phyloP scores from a whole-genome alignment of 139 green algal genomes.

The Micromonas pusilla region DNA sequence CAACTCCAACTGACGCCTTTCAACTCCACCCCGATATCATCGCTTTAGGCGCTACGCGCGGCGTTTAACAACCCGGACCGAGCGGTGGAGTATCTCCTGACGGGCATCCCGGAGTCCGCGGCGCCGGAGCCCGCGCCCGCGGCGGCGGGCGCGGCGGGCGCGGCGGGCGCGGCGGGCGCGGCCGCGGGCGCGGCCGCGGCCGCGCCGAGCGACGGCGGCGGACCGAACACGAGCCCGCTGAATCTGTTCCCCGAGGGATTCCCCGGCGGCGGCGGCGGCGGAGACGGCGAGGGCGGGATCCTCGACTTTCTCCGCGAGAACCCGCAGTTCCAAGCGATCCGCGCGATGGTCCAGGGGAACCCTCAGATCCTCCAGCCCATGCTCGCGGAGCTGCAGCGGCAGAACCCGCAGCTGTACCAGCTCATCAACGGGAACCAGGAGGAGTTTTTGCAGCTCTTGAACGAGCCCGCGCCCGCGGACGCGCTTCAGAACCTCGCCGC shows the following conservation, averaged over 20 bases:
- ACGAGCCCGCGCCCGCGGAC: constrained; percentile 56
- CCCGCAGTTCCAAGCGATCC: constrained; percentile 78
- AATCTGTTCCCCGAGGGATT: constrained; percentile 71
- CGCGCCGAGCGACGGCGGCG: not conserved
- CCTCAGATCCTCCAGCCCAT: constrained; percentile 89
- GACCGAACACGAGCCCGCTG: constrained; percentile 64
- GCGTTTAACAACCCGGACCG: constrained; percentile 99
- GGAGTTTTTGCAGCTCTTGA: constrained; percentile 89
- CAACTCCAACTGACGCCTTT: too few relatives aligned
- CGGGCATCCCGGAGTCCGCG: constrained; percentile 65
- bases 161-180: not conserved
- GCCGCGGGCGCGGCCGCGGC: constrained; percentile 29
- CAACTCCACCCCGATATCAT: too few relatives aligned
- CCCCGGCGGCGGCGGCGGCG: constrained; percentile 35
- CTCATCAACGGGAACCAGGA: constrained; percentile 76
- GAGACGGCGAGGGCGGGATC: constrained; percentile 28
- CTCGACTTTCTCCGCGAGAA: constrained; percentile 73
- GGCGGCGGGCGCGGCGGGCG: constrained; percentile 22
- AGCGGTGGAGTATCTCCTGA: constrained; percentile 98
- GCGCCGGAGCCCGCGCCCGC: constrained; percentile 22
- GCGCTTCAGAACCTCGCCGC: constrained; percentile 35
- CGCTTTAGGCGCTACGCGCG: constrained; percentile 85
- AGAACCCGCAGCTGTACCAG: constrained; percentile 79
- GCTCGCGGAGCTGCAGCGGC: constrained; percentile 88
- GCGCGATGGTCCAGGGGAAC: constrained; percentile 78